Conservation (phyloP, 164 flowering plant species). For the Aristolochia fimbriata region DNA sequence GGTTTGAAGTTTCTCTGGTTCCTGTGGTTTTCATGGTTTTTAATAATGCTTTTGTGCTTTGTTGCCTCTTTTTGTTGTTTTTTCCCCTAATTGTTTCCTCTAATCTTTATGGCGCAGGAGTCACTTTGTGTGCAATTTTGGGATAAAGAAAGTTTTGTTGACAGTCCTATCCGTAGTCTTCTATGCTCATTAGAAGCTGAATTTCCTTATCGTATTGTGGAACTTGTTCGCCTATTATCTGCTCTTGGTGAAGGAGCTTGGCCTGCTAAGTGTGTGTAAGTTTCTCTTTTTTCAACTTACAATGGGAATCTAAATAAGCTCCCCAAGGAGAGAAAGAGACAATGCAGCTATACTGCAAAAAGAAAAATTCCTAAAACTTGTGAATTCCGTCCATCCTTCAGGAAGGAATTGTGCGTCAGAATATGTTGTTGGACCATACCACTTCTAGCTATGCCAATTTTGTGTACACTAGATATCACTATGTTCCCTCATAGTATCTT, state of each 20-base stretch:
- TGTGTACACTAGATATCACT: no score
- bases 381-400: no score
- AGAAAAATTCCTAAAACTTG: no score
- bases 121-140: slow-evolving; percentile 91
- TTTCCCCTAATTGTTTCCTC: background rate
- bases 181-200: slow-evolving; percentile 74
- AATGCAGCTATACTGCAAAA: no score
- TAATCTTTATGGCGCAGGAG: slow-evolving; percentile 42
- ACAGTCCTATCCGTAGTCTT: slow-evolving; percentile 87
- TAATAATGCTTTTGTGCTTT: background rate
- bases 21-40: no score
- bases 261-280: slow-evolving; percentile 97
- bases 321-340: no score
- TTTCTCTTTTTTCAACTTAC: background rate
- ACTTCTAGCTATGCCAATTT: no score
- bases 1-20: slow-evolving; percentile 36
- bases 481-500: no score
- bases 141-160: slow-evolving; percentile 80
- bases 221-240: slow-evolving; percentile 64
- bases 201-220: slow-evolving; percentile 59
- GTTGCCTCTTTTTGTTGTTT: background rate
- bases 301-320: no score
- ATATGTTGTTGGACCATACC: no score
- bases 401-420: no score
- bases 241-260: slow-evolving; percentile 87